These are phyloP conservation scores for Rosa persica DNA, from an alignment of 306 rosid genomes.

Conservation along the genomic window DNA sequence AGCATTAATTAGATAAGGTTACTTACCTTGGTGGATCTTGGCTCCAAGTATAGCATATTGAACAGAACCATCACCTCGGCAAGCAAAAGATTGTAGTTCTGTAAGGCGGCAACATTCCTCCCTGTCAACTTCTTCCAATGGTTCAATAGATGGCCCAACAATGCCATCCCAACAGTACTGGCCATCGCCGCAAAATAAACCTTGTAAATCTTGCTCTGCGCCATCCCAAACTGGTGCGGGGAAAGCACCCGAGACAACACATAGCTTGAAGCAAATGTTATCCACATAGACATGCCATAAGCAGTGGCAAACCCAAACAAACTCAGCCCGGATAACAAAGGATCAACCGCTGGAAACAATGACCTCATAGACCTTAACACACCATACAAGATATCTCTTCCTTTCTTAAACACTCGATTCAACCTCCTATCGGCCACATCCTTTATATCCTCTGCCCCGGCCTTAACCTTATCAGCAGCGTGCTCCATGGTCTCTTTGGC, in stretches of 20 bases:
- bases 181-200: conserved; percentile 67
- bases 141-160: conserved; percentile 48
- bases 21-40: conserved; percentile 69
- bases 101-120: conserved; percentile 33
- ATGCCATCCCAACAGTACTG: conserved; percentile 42
- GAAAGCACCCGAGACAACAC: conserved; percentile 51
- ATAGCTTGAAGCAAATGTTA: conserved; percentile 66
- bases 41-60: conserved; percentile 75
- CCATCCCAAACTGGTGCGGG: conserved; percentile 75
- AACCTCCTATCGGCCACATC: background rate
- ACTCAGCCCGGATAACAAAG: conserved; percentile 21
- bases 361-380: background rate
- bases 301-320: conserved; percentile 59
- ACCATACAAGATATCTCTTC: background rate
- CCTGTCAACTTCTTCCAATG: conserved; percentile 11
- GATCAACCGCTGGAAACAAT: background rate
- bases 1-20: background rate
- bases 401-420: background rate
- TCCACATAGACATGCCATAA: conserved; percentile 74
- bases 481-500: conserved; percentile 19
- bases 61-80: conserved; percentile 39
- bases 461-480: conserved; percentile 10
- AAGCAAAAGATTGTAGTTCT: conserved; percentile 41
- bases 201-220: conserved; percentile 83
- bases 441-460: conserved; percentile 9